phyloP scores from a whole-genome alignment of 345 rosid species.

The Zanthoxylum bungeanum region DNA sequence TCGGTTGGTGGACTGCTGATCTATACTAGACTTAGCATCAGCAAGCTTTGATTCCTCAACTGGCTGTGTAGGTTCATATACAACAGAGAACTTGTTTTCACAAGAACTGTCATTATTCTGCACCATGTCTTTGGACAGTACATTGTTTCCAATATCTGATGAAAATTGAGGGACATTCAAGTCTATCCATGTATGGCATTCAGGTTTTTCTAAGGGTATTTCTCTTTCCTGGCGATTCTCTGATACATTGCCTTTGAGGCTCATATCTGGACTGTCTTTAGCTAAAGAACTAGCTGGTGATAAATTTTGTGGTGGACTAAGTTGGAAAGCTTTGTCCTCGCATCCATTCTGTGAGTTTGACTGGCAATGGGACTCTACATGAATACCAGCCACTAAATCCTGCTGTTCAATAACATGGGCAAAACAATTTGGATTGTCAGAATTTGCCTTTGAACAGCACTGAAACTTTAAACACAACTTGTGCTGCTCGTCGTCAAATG shows the following conservation, averaged over 20 bases:
- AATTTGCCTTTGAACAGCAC: conserved; percentile 22
- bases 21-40: conserved; percentile 11
- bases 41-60: conserved; percentile 16
- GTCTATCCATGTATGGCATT: conserved; percentile 38
- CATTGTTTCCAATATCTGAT: conserved; percentile 32
- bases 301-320: conserved; percentile 27
- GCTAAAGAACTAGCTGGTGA: conserved; percentile 42
- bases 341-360: conserved; percentile 31
- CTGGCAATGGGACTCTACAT: conserved; percentile 32
- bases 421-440: conserved; percentile 26
- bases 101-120: conserved; percentile 31
- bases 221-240: conserved; percentile 16
- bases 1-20: conserved; percentile 23
- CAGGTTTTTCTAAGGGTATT: conserved; percentile 26
- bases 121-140: conserved; percentile 21
- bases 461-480: conserved; percentile 19
- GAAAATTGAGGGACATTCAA: conserved; percentile 49
- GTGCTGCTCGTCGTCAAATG: conserved; percentile 19
- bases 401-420: conserved; percentile 26
- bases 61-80: conserved; percentile 25
- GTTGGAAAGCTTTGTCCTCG: conserved; percentile 27
- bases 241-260: conserved; percentile 23
- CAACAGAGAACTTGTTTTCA: conserved; percentile 25
- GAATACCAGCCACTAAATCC: conserved; percentile 27
- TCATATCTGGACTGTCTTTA: conserved; percentile 31